Conservation (phyloP, 1,139 yeast species). For the Protomyces pachydermus region DNA sequence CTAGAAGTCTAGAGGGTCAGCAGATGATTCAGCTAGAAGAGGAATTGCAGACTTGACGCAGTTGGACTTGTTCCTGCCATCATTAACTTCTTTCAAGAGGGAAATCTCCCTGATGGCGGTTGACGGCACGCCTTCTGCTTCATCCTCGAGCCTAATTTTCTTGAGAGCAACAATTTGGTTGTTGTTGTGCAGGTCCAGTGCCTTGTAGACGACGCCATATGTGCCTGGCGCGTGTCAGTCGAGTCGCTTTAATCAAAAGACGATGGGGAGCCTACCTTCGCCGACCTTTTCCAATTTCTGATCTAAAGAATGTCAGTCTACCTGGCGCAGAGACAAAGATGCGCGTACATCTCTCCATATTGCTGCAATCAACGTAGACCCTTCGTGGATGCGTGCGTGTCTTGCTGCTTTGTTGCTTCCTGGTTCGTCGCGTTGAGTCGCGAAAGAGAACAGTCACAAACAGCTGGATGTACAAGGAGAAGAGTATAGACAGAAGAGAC, state of each 20-base stretch:
- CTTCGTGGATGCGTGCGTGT: no score
- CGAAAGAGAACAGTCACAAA: not conserved
- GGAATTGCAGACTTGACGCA: slow-evolving; percentile 27
- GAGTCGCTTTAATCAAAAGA: not conserved
- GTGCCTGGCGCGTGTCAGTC: slow-evolving; percentile 49
- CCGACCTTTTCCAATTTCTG: slow-evolving; percentile 95
- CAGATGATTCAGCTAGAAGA: not conserved
- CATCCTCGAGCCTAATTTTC: slow-evolving; percentile 90
- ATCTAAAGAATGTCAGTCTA: slow-evolving; percentile 35
- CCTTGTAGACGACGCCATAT: slow-evolving; percentile 96
- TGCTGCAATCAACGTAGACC: no score
- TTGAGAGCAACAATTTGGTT: slow-evolving; percentile 87
- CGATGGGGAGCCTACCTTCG: slow-evolving; percentile 55
- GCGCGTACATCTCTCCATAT: not conserved
- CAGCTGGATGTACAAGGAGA: not conserved
- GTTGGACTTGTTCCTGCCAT: slow-evolving; percentile 77
- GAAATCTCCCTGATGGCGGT: slow-evolving; percentile 97
- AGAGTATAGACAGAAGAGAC: no score
- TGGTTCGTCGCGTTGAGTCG: not conserved
- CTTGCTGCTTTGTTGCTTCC: not conserved
- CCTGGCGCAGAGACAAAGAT: no score
- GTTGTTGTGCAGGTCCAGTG: slow-evolving; percentile 80
- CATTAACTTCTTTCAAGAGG: slow-evolving; percentile 82
- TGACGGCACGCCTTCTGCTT: slow-evolving; percentile 98
- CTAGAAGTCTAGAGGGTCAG: slow-evolving; percentile 49